Evolutionary conservation across 2,329 filamentous ascomycete genomes (phyloP).

Genomic region (Neurospora sp.): DNA sequence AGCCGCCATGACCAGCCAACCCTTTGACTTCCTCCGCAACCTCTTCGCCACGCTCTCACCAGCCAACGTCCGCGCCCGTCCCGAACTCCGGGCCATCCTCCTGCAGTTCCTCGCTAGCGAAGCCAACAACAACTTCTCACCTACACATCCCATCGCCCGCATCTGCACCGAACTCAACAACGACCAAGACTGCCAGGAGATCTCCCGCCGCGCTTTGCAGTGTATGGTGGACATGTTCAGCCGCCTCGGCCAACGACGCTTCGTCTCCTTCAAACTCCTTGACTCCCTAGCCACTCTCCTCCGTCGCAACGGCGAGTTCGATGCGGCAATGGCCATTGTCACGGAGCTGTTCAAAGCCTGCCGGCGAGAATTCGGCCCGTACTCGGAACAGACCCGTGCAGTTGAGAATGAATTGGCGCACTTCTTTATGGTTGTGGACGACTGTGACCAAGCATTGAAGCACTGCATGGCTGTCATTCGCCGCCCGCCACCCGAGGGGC

Average conservation of each 20-base stretch:
- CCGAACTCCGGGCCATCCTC: constrained; percentile 16
- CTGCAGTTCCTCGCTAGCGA: constrained; percentile 15
- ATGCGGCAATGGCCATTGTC: constrained; percentile 16
- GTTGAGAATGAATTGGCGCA: constrained; percentile 18
- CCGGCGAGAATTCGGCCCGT: constrained; percentile 13
- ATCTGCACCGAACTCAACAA: constrained; percentile 16
- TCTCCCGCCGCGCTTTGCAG: constrained; percentile 17
- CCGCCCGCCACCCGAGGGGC: constrained; percentile 3
- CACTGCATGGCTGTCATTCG: constrained; percentile 19
- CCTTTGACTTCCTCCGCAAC: constrained; percentile 19
- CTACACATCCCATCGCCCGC: constrained; percentile 16
- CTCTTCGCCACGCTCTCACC: constrained; percentile 18
- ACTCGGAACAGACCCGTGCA: constrained; percentile 14
- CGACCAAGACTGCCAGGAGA: constrained; percentile 17
- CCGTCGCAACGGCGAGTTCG: constrained; percentile 17
- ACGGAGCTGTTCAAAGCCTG: constrained; percentile 14
- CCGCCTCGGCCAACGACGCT: constrained; percentile 13
- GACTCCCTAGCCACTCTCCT: constrained; percentile 18
- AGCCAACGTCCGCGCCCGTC: constrained; percentile 16
- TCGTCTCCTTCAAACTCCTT: constrained; percentile 18
- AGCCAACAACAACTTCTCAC: constrained; percentile 13
- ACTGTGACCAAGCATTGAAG: constrained; percentile 13
- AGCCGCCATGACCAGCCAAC: constrained; percentile 16
- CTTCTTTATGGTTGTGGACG: constrained; percentile 16
- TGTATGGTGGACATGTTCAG: constrained; percentile 20